These are phyloP conservation scores for Dryadomyces sulphureus DNA, from an alignment of 2,329 filamentous ascomycete species.

Conservation along the genomic window DNA sequence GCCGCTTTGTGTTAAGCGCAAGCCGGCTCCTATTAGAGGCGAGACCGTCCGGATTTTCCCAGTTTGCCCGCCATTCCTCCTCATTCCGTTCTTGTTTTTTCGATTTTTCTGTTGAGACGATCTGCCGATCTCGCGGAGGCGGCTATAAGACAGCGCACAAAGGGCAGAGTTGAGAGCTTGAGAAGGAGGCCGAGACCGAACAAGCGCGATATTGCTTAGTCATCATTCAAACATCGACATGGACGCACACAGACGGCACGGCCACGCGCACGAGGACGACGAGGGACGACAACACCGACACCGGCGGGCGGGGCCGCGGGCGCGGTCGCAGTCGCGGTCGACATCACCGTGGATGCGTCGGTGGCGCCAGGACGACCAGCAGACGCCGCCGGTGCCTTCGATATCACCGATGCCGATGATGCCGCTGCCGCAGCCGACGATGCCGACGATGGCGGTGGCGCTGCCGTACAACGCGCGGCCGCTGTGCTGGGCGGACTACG, in stretches of 20 bases:
- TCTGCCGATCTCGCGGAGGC: no score
- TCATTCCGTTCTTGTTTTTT: background rate
- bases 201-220: no score
- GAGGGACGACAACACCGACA: background rate
- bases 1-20: background rate
- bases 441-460: conserved; percentile 11
- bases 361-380: background rate
- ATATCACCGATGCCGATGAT: conserved; percentile 11
- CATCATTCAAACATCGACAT: no score
- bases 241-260: background rate
- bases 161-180: no score
- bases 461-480: conserved; percentile 53
- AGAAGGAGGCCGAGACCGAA: no score
- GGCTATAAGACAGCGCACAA: no score
- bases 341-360: background rate
- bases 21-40: background rate
- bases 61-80: background rate
- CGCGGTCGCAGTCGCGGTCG: background rate
- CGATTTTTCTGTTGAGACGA: background rate
- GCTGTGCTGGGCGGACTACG: conserved; percentile 56
- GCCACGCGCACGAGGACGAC: background rate
- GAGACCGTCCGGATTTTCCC: background rate
- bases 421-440: conserved; percentile 35
- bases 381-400: conserved; percentile 7
- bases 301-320: no score